Percentiles rank a stretch among this genome's conserved stretches.
Evolutionary conservation across 805 yeast genomes (phyloP).

Genomic region (Ogataea nitratoaversa): DNA sequence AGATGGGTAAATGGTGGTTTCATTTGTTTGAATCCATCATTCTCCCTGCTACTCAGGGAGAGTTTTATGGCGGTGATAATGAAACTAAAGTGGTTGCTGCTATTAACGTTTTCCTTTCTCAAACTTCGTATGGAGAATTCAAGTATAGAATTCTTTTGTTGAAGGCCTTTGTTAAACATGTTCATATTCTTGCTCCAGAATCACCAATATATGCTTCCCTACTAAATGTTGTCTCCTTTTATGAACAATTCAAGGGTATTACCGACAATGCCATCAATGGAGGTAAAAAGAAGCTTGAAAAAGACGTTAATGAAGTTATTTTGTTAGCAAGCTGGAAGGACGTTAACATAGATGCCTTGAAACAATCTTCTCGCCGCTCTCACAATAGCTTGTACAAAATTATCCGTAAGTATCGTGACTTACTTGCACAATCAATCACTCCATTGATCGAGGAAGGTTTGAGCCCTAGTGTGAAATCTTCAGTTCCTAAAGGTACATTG

Average conservation of each 20-base stretch:
- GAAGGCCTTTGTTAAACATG: slow-evolving; percentile 59
- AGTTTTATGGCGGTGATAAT: slow-evolving; percentile 30
- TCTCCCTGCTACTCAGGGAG: slow-evolving; percentile 42
- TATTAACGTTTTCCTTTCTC: slow-evolving; percentile 69
- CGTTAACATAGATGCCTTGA: slow-evolving; percentile 86
- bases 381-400: slow-evolving; percentile 80
- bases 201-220: slow-evolving; percentile 38
- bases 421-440: slow-evolving; percentile 49
- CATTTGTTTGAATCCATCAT: slow-evolving; percentile 79
- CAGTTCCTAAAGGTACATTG: slow-evolving; percentile 6
- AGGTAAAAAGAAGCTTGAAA: slow-evolving; percentile 57
- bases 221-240: slow-evolving; percentile 56
- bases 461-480: slow-evolving; percentile 7
- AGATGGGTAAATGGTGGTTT: slow-evolving; percentile 85
- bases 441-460: slow-evolving; percentile 59
- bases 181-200: slow-evolving; percentile 27
- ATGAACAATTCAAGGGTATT: slow-evolving; percentile 55
- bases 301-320: slow-evolving; percentile 80
- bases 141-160: slow-evolving; percentile 54
- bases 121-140: slow-evolving; percentile 75
- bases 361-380: slow-evolving; percentile 88
- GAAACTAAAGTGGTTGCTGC: slow-evolving; percentile 47
- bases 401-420: slow-evolving; percentile 72
- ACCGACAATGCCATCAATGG: slow-evolving; percentile 43
- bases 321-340: slow-evolving; percentile 96